Base-by-base conservation (phyloP, 441 rosid species). In the Gossypium gossypioides region DNA sequence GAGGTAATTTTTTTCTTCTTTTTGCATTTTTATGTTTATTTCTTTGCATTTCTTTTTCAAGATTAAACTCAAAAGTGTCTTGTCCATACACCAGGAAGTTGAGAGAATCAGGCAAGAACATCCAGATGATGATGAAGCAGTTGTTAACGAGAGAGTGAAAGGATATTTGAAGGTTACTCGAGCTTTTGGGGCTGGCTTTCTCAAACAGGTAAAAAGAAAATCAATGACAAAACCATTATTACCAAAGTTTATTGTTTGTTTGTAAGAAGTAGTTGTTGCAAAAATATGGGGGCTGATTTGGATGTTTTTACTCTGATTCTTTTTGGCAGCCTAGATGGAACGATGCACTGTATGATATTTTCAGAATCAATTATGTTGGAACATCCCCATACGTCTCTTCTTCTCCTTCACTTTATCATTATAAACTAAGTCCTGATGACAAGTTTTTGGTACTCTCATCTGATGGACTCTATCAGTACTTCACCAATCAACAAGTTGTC, bases 131-230 rank as follows among this genome's bases (percentile, higher is more conserved):
- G 69, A 77, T 12, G 74, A 75, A 6, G 87, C 87, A 0, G 74
- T 89, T 50, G 73, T 72, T 65, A 89, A 85, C 18, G 82, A 79
- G 32, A 84, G 92, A 40, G 89, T 89, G 13, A 89, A 89, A 81
- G 94, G 94, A 50, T 82, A 85, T 59, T 72, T 89, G 80, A 89
- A 85, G 61, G 92, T 89, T 79, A 87, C 90, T 72, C 86, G 92
- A 16, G 94, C 94, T 5, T 89, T 89, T 55, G 94, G 94, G 0
- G 87, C 87, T 8, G 94, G 89, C 29, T 87, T 86, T 81, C 88
- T 89, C 21, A 89, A 89, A 73, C 85, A 87, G 86, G 94, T 86
- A 70, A 63, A 10, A 10, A 2, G n/a, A 44, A 55, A 55, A 55
- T 21, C 51, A 62, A 4, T 60, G 25, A 62, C n/a, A 62, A 18